Evolutionary conservation across 2,329 filamentous ascomycete genomes (phyloP).

Genomic region (Talaromyces verruculosus): DNA sequence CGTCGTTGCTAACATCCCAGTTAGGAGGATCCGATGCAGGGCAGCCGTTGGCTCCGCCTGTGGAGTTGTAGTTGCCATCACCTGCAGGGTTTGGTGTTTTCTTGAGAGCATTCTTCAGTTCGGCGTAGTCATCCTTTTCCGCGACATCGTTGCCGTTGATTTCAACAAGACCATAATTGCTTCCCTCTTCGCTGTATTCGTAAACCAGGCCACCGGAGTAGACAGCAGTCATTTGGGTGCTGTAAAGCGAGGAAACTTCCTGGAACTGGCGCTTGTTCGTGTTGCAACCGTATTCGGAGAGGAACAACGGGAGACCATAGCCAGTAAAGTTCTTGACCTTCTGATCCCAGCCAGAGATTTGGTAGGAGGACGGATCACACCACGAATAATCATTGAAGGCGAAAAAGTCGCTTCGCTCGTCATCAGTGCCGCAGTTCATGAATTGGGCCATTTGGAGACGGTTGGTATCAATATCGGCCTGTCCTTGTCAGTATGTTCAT

Average conservation of each 20-base stretch:
- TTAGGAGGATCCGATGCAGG: conserved; percentile 52
- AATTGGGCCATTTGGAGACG: conserved; percentile 83
- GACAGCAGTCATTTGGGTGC: conserved; percentile 75
- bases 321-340: conserved; percentile 86
- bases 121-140: conserved; percentile 63
- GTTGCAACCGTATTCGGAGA: conserved; percentile 93
- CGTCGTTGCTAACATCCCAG: conserved; percentile 57
- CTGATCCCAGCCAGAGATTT: conserved; percentile 73
- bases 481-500: neutral
- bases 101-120: conserved; percentile 53
- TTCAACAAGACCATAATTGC: conserved; percentile 76
- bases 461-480: conserved; percentile 79
- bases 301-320: conserved; percentile 87
- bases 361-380: conserved; percentile 77
- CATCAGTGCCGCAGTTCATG: conserved; percentile 88
- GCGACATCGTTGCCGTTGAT: conserved; percentile 58
- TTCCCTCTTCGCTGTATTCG: conserved; percentile 86
- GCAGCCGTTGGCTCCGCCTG: conserved; percentile 55
- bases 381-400: conserved; percentile 83
- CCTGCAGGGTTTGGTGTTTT: conserved; percentile 54
- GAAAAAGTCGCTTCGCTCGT: conserved; percentile 82
- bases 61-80: conserved; percentile 60
- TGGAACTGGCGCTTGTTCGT: conserved; percentile 77
- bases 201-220: conserved; percentile 97
- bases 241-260: conserved; percentile 79